These are phyloP conservation scores for Metschnikowia arizonensis DNA, from an alignment of 805 yeast species.

Conservation along the genomic window DNA sequence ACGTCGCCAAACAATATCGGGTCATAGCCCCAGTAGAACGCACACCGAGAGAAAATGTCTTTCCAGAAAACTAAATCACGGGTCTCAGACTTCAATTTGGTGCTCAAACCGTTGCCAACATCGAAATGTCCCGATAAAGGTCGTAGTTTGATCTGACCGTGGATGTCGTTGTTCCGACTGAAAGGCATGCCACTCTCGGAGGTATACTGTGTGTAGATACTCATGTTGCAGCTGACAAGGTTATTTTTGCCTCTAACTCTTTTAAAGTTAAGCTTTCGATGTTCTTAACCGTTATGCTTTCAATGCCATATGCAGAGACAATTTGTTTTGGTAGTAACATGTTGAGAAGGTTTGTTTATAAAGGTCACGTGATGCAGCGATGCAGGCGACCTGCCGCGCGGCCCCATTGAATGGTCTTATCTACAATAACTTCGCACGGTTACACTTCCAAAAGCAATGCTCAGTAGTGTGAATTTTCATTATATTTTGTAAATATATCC, in stretches of 20 bases:
- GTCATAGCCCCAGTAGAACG: constrained; percentile 52
- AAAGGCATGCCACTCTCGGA: constrained; percentile 23
- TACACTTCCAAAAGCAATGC: no score
- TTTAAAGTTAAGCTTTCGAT: no score
- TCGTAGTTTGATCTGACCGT: constrained; percentile 17
- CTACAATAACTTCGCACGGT: neutral
- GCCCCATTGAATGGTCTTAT: no score
- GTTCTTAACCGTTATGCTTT: neutral
- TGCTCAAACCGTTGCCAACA: neutral
- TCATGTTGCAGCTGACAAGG: constrained; percentile 24
- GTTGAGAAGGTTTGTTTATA: neutral
- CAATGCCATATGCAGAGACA: neutral
- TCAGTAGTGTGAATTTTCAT: neutral
- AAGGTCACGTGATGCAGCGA: neutral
- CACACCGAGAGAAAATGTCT: constrained; percentile 44
- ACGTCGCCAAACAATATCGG: constrained; percentile 41
- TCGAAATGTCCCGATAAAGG: constrained; percentile 29
- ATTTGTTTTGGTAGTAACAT: neutral
- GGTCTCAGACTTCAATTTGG: constrained; percentile 1
- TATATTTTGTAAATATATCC: neutral
- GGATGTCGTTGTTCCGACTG: neutral
- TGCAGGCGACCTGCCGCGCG: neutral
- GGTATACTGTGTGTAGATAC: constrained; percentile 37
- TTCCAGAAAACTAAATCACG: constrained; percentile 31
- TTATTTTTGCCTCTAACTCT: no score